These are phyloP conservation scores for Aspergillus haitiensis DNA, from an alignment of 495 filamentous ascomycete species.

Conservation along the genomic window DNA sequence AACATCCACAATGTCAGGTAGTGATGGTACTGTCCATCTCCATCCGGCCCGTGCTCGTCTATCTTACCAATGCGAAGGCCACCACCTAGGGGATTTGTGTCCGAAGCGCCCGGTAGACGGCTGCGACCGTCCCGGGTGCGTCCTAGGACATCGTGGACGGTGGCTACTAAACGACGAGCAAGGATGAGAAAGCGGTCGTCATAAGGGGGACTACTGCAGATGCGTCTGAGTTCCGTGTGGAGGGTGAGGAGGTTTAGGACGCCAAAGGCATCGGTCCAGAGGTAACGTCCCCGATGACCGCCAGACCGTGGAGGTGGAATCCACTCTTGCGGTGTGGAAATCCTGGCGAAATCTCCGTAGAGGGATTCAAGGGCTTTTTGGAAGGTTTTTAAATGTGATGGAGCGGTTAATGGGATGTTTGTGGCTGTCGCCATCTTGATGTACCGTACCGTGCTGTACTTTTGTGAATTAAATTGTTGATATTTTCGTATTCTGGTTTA, in stretches of 20 bases:
- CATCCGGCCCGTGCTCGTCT: constrained; percentile 51
- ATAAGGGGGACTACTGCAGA: not conserved
- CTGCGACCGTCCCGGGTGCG: constrained; percentile 51
- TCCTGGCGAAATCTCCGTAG: constrained; percentile 39
- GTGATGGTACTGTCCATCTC: constrained; percentile 68
- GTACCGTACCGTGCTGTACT: too few relatives aligned
- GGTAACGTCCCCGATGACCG: constrained; percentile 65
- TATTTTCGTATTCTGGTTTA: too few relatives aligned
- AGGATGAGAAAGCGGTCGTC: constrained; percentile 51
- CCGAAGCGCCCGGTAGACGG: constrained; percentile 55
- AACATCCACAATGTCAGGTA: constrained; percentile 74
- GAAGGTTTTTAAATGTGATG: constrained; percentile 35
- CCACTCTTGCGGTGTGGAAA: constrained; percentile 38
- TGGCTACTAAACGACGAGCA: constrained; percentile 50
- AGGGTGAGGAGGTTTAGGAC: constrained; percentile 67
- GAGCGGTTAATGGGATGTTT: constrained; percentile 28
- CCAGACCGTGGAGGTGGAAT: constrained; percentile 51
- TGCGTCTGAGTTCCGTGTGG: constrained; percentile 37
- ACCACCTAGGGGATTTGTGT: constrained; percentile 55
- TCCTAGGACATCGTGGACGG: constrained; percentile 59
- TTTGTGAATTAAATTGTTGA: too few relatives aligned
- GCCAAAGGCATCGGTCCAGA: constrained; percentile 72
- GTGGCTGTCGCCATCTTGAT: constrained; percentile 4
- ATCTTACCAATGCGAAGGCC: constrained; percentile 65
- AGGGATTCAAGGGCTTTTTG: constrained; percentile 41